Base-by-base conservation (phyloP, 192 early-diverging fungal genomes). In the Rhizophagus clarus region DNA sequence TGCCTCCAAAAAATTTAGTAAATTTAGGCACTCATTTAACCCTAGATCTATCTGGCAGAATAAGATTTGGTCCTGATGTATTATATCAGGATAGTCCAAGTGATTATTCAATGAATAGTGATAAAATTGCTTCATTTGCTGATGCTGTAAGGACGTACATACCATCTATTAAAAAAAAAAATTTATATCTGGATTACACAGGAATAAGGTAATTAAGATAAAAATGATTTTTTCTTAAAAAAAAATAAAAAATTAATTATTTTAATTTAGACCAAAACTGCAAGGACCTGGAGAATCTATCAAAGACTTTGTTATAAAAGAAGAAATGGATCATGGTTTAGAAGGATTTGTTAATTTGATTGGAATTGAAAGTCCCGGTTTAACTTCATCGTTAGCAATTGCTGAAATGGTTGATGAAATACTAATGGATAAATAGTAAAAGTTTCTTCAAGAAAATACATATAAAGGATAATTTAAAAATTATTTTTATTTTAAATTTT, bases 281-380 rank as follows among this genome's bases (percentile, higher is more conserved):
- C 87, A 92, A 42, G 87, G 85, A 1, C 93, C 92, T 0, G 93
- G 90, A 32, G 93, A 90, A 40, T 82, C 87, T 5, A 94, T 95
- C 77, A 85, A 85, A 67, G 96, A 97, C 77, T 97, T 96, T 87
- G 81, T 91, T 8, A 90, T 97, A 47, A 82, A 89, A 20, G 86
- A 92, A 29, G 91, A 92, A 81, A 63, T 67, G 1, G 80, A 80
- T 1, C 77, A 81, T 37, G 89, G 85, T 0, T 82, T 89, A 37
- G 76, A 84, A 0, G 90, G 91, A 0, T 93, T 94, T 83, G 88
- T 94, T 61, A 94, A 95, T 61, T 83, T 96, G 15, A 76, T 92
- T 3, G 96, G 96, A 40, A 95, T 97, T 37, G 96, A 97, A 76
- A 95, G 93, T 72, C 96, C 96, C 3, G 96, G 96, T 0, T 75